Percentiles rank a stretch among this genome's conserved stretches.
Evolutionary conservation across 345 rosid species (phyloP).

Genomic region (Balakata baccata): DNA sequence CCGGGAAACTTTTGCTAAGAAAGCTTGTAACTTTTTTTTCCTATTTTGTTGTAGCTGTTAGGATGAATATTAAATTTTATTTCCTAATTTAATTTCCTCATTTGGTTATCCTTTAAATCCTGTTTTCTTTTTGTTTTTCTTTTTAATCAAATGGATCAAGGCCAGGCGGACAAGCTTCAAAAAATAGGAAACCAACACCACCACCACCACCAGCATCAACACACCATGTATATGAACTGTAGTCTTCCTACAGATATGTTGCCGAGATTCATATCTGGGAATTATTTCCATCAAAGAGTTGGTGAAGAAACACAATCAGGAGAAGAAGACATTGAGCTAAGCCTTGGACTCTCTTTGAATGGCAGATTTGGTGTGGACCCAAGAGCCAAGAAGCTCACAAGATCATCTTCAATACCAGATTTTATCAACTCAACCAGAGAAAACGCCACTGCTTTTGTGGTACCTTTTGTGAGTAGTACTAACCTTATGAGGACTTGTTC

Average conservation of each 20-base stretch:
- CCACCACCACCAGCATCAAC: not conserved
- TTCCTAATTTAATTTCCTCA: constrained; percentile 11
- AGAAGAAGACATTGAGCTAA: constrained; percentile 60
- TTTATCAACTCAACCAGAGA: constrained; percentile 34
- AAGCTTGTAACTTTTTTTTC: not conserved
- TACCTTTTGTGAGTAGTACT: constrained; percentile 16
- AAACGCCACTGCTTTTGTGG: constrained; percentile 15
- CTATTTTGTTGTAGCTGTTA: not conserved
- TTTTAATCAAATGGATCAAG: constrained; percentile 31
- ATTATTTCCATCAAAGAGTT: constrained; percentile 19
- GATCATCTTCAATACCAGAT: constrained; percentile 64
- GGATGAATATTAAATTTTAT: constrained; percentile 16
- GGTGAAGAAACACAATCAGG: constrained; percentile 11
- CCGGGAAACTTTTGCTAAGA: constrained; percentile 10
- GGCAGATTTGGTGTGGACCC: constrained; percentile 87
- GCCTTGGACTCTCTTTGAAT: constrained; percentile 68
- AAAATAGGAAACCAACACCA: constrained; percentile 16
- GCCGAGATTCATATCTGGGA: constrained; percentile 38
- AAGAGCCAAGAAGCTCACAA: constrained; percentile 38
- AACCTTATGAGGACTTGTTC: constrained; percentile 56
- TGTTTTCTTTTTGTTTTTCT: not conserved
- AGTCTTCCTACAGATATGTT: constrained; percentile 15
- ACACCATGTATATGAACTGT: not conserved
- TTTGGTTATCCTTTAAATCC: constrained; percentile 15
- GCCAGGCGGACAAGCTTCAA: constrained; percentile 30